These are phyloP conservation scores for Aureobasidium sp. DNA, from an alignment of 2,329 filamentous ascomycete species.

Conservation along the genomic window DNA sequence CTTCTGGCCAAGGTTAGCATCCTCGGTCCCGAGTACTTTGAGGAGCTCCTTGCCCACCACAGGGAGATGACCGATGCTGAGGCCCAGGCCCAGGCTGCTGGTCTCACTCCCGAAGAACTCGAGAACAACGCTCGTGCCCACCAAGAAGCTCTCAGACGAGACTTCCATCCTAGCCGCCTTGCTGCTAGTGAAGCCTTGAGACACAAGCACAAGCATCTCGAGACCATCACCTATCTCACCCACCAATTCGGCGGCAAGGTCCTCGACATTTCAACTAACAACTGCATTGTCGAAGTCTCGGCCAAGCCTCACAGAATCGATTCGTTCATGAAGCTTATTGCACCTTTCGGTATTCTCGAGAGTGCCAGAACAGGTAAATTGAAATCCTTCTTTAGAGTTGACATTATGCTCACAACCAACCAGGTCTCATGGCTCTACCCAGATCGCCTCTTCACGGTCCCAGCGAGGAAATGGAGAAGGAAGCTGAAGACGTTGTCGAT, in stretches of 20 bases:
- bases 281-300: constrained; percentile 94
- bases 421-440: constrained; percentile 85
- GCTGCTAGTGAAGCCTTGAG: constrained; percentile 80
- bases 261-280: constrained; percentile 94
- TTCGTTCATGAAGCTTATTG: constrained; percentile 92
- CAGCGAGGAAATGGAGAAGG: constrained; percentile 62
- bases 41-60: constrained; percentile 92
- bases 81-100: constrained; percentile 14
- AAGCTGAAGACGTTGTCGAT: constrained; percentile 91
- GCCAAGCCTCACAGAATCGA: constrained; percentile 92
- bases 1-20: constrained; percentile 95
- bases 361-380: constrained; percentile 71
- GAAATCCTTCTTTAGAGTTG: background rate
- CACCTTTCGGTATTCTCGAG: constrained; percentile 92
- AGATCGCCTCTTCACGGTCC: constrained; percentile 77
- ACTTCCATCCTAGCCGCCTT: constrained; percentile 86
- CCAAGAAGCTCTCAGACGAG: constrained; percentile 36
- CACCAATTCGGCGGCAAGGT: constrained; percentile 99
- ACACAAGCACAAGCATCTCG: constrained; percentile 95
- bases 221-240: constrained; percentile 90
- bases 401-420: constrained; percentile 15
- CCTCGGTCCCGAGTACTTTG: constrained; percentile 94
- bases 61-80: constrained; percentile 67
- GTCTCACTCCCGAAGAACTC: constrained; percentile 19
- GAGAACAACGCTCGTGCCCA: constrained; percentile 16